Base-by-base conservation (phyloP, 768 basidiomycete species). In the Dentipellis sp. region DNA sequence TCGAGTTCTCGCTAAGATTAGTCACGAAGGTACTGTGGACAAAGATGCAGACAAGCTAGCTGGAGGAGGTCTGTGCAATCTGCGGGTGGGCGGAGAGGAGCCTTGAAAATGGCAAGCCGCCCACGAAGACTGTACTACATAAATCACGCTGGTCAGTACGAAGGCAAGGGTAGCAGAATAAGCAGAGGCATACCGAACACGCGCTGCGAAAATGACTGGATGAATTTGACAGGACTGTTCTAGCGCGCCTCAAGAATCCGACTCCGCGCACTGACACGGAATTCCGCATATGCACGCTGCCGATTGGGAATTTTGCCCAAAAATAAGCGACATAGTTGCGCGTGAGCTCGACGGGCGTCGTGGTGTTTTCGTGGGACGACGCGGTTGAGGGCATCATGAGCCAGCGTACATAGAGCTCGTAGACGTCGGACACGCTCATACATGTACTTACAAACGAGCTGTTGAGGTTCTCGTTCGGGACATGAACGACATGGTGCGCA, bases 331-430 rank as follows among this genome's bases (percentile, higher is more conserved):
- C 67, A 50, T 71, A 71, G n/a, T 62, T 64, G 14, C 67, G 59
- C 21, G 69, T 67, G 50, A 68, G 55, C 55, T 67, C 65, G 42
- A 70, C 67, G 17, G 69, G 68, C 38, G 67, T 68, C 40, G 69
- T 71, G 4, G 68, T 69, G 46, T 70, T 65, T 56, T 71, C 69
- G 60, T 71, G 69, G 64, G 69, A 71, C 22, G 69, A 65, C 14
- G 59, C 61, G 17, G 59, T 51, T n/a, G 65, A 63, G 9, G 65
- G 59, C 14, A 55, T 52, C 48, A 59, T 57, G 38, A 56, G 56
- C 67, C 67, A 69, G 50, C 64, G 56, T 37, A 62, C 59, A 58
- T 62, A 67, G 11, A 69, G 62, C 23, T 65, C 65, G 16, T 66
- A 64, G 57, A 71, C 64, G 29, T 65, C 63, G 48, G 63, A 61